Conservation (phyloP, 768 basidiomycete genomes). For the Leucocoprinus leucothites region DNA sequence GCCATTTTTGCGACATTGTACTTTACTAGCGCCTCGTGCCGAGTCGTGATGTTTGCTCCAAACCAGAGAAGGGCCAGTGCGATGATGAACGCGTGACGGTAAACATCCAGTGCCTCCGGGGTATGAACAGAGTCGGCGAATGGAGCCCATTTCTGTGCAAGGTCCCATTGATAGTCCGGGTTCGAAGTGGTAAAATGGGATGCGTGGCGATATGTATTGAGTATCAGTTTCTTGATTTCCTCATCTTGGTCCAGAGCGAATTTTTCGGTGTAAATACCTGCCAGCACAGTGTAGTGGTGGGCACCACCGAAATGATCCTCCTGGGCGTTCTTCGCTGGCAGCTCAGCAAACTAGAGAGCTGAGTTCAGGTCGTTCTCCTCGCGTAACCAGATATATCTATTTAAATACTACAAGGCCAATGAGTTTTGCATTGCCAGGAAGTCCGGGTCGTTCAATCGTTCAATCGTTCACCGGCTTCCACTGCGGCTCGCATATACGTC, state of each 20-base stretch:
- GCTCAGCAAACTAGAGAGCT: background rate
- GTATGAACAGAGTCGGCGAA: slow-evolving; percentile 8
- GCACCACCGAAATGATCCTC: background rate
- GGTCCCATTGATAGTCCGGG: slow-evolving; percentile 10
- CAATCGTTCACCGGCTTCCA: background rate
- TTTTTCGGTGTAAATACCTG: background rate
- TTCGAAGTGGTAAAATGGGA: background rate
- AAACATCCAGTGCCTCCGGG: slow-evolving; percentile 12
- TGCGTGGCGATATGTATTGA: background rate
- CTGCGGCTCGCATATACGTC: background rate
- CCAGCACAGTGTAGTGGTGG: background rate
- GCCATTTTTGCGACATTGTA: slow-evolving; percentile 9
- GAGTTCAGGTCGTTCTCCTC: background rate
- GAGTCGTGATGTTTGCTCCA: slow-evolving; percentile 12
- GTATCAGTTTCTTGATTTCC: background rate
- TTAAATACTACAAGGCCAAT: background rate
- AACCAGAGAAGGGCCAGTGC: slow-evolving; percentile 18
- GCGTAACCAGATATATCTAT: slow-evolving; percentile 1
- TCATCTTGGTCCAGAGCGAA: slow-evolving; percentile 1
- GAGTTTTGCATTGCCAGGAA: background rate
- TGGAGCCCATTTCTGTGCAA: slow-evolving; percentile 13
- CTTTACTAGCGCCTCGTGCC: slow-evolving; percentile 15
- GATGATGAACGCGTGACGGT: slow-evolving; percentile 10
- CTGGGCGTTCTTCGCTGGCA: background rate
- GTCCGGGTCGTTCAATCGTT: background rate